These are phyloP conservation scores for Plasmopara viticola DNA, from an alignment of 352 stramenopile species.

Conservation along the genomic window DNA sequence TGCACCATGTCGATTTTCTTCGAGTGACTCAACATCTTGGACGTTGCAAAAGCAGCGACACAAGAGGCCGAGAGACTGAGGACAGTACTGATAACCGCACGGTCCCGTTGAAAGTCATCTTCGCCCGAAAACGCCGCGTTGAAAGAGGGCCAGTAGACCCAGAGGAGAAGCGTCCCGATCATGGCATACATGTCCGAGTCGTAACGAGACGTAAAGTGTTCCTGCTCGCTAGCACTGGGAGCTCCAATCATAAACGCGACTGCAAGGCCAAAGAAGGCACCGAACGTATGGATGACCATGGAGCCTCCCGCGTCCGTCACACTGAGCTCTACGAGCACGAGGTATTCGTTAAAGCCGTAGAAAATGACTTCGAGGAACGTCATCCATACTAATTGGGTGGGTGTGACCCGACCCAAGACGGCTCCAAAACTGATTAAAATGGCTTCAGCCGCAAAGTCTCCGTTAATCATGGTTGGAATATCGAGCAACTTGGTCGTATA, in stretches of 20 bases:
- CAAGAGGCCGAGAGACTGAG: conserved; percentile 65
- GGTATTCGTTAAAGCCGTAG: conserved; percentile 73
- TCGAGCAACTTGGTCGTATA: conserved; percentile 47
- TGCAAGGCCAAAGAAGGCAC: conserved; percentile 75
- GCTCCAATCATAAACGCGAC: conserved; percentile 54
- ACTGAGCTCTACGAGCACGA: conserved; percentile 48
- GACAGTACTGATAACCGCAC: conserved; percentile 70
- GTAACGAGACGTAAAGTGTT: conserved; percentile 61
- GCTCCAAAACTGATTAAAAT: conserved; percentile 79
- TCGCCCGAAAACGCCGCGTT: conserved; percentile 57
- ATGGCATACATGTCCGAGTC: conserved; percentile 71
- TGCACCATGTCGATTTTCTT: conserved; percentile 86
- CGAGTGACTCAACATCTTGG: conserved; percentile 27
- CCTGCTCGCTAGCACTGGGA: conserved; percentile 25
- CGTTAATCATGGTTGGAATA: conserved; percentile 62
- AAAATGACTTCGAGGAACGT: conserved; percentile 64
- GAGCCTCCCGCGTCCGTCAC: conserved; percentile 71
- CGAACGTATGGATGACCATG: conserved; percentile 84
- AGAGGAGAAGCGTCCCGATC: conserved; percentile 82
- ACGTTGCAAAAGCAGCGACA: conserved; percentile 48
- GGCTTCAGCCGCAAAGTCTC: conserved; percentile 70
- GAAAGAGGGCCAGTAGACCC: conserved; percentile 87
- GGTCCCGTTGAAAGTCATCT: conserved; percentile 57
- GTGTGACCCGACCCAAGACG: conserved; percentile 64
- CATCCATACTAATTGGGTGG: conserved; percentile 77